phyloP scores from a whole-genome alignment of 2,329 filamentous ascomycete genomes.

The Dendryphion nanum region DNA sequence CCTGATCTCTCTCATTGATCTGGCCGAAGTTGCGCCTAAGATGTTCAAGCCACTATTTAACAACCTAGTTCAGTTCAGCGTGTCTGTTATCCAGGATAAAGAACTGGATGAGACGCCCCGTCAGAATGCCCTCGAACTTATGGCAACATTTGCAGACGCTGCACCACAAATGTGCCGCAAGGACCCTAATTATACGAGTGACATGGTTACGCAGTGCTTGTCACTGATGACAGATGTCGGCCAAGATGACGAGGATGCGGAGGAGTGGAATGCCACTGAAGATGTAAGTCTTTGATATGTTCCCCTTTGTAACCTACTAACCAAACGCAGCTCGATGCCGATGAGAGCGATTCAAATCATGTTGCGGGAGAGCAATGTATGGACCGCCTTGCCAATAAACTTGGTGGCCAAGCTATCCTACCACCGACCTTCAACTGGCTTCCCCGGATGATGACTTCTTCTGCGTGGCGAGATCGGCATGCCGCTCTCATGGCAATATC shows the following conservation, averaged over 20 bases:
- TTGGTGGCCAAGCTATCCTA: slow-evolving; percentile 89
- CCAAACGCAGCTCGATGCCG: slow-evolving; percentile 75
- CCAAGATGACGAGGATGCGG: slow-evolving; percentile 87
- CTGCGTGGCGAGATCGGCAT: slow-evolving; percentile 91
- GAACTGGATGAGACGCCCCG: slow-evolving; percentile 85
- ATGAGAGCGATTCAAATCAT: slow-evolving; percentile 96
- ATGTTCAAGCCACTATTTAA: slow-evolving; percentile 98
- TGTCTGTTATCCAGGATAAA: slow-evolving; percentile 94
- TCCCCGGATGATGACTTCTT: slow-evolving; percentile 94
- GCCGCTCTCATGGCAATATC: slow-evolving; percentile 98
- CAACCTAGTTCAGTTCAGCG: slow-evolving; percentile 86
- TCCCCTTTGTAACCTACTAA: not conserved
- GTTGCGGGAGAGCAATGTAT: slow-evolving; percentile 98
- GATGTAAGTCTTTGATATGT: slow-evolving; percentile 60
- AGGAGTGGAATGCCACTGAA: slow-evolving; percentile 89
- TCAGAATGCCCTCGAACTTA: slow-evolving; percentile 93
- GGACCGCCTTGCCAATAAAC: slow-evolving; percentile 95
- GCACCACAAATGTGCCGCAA: slow-evolving; percentile 93
- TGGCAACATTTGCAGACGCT: slow-evolving; percentile 97
- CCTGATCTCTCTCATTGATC: slow-evolving; percentile 85
- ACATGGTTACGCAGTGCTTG: slow-evolving; percentile 98
- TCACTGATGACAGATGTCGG: slow-evolving; percentile 98
- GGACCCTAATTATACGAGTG: slow-evolving; percentile 83
- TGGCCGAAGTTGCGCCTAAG: slow-evolving; percentile 90
- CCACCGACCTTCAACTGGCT: slow-evolving; percentile 96